Percentiles rank a stretch among this genome's conserved stretches.
Evolutionary conservation across 352 stramenopile genomes (phyloP).

Genomic region (Phytophthora multivora): DNA sequence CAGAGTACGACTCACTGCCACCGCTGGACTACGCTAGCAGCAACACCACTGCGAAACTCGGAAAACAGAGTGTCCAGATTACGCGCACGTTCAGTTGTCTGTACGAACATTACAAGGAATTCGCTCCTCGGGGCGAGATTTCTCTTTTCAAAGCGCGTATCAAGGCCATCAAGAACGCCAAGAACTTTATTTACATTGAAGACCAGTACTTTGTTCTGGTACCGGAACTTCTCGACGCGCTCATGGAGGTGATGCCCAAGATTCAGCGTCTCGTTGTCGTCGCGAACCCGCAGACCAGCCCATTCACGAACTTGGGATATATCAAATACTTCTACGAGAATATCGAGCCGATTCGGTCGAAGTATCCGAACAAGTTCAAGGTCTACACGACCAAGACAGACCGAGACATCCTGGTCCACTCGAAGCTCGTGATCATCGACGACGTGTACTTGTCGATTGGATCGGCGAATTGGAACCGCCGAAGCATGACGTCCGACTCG

Average conservation of each 20-base stretch:
- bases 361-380: conserved; percentile 28
- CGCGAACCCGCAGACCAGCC: conserved; percentile 24
- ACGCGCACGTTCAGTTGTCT: conserved; percentile 62
- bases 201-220: conserved; percentile 33
- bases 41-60: conserved; percentile 6
- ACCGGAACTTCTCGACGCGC: conserved; percentile 37
- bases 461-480: conserved; percentile 65
- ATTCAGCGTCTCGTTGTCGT: conserved; percentile 57
- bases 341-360: conserved; percentile 41
- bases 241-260: conserved; percentile 50
- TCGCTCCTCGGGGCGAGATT: conserved; percentile 49
- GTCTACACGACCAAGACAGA: conserved; percentile 43
- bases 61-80: conserved; percentile 37
- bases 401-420: conserved; percentile 49
- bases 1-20: conserved; percentile 17
- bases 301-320: conserved; percentile 38
- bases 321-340: conserved; percentile 61
- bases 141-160: conserved; percentile 49
- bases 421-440: conserved; percentile 57
- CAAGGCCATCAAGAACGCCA: conserved; percentile 42
- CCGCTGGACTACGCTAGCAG: conserved; percentile 7
- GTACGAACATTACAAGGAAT: conserved; percentile 48
- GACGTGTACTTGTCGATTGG: conserved; percentile 64
- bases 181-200: conserved; percentile 34
- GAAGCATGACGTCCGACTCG: conserved; percentile 47